These are phyloP conservation scores for Scleroderma bovista DNA, from an alignment of 768 basidiomycete species.

Conservation along the genomic window DNA sequence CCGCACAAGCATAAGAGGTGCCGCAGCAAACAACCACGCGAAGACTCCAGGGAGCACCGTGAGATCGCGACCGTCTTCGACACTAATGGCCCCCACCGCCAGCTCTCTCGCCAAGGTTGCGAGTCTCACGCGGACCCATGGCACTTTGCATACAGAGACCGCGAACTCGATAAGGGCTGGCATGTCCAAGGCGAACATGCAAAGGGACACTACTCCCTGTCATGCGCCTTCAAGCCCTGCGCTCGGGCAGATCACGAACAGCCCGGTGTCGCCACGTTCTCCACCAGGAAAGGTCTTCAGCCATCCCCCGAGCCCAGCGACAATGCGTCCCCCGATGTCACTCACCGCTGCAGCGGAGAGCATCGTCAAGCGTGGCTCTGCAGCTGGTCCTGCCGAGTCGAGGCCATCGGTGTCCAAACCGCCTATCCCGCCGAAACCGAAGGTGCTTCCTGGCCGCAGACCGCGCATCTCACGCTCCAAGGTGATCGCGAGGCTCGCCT, in stretches of 20 bases:
- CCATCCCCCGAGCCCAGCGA: constrained; percentile 39
- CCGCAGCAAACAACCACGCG: constrained; percentile 2
- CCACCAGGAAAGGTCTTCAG: constrained; percentile 44
- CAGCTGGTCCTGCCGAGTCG: constrained; percentile 1
- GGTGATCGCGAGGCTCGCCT: constrained; percentile 71
- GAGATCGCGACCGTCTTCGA: constrained; percentile 34
- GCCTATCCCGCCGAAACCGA: constrained; percentile 22
- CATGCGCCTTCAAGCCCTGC: constrained; percentile 11
- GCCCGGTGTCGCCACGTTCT: constrained; percentile 17
- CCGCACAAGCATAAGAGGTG: constrained; percentile 14
- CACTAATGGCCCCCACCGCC: constrained; percentile 68
- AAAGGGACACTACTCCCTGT: constrained; percentile 5
- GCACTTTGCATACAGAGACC: constrained; percentile 11
- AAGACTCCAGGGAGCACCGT: constrained; percentile 10
- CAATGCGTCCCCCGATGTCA: constrained; percentile 20
- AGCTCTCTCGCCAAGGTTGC: constrained; percentile 65
- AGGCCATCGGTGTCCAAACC: constrained; percentile 6
- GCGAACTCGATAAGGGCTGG: constrained; percentile 6
- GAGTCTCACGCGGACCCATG: constrained; percentile 11
- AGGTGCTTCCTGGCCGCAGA: constrained; percentile 43
- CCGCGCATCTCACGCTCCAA: constrained; percentile 79
- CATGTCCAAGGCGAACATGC: constrained; percentile 7
- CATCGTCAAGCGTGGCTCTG: constrained; percentile 12
- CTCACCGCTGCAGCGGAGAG: constrained; percentile 27
- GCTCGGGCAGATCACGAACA: constrained; percentile 32